A percentile compares a stretch with the other conserved stretches of the same genome.
These are phyloP conservation scores for Auriscalpium vulgare DNA, from an alignment of 768 basidiomycete species.

Conservation along the genomic window DNA sequence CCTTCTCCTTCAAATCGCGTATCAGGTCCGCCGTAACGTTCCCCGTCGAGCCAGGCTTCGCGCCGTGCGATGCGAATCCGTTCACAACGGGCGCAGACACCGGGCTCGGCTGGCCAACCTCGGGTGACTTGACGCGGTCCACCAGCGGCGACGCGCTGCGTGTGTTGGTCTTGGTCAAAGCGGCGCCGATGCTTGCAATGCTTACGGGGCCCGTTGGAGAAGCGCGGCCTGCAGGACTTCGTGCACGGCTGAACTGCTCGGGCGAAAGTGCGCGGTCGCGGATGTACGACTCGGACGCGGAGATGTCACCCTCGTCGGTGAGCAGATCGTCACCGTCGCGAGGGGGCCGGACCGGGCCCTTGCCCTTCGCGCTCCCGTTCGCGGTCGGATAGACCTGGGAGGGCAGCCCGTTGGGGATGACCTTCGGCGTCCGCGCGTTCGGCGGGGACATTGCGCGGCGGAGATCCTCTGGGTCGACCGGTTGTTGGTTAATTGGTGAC, in stretches of 20 bases:
- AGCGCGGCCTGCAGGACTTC: conserved; percentile 46
- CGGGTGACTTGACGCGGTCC: conserved; percentile 45
- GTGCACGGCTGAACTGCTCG: conserved; percentile 42
- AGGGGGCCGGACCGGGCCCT: conserved; percentile 41
- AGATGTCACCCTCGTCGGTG: conserved; percentile 47
- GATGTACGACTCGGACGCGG: conserved; percentile 34
- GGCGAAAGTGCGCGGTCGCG: conserved; percentile 49
- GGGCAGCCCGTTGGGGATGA: conserved; percentile 34
- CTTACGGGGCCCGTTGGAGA: conserved; percentile 35
- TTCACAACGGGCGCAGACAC: conserved; percentile 39
- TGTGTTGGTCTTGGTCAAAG: conserved; percentile 39
- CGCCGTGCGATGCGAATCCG: conserved; percentile 37
- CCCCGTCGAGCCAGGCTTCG: conserved; percentile 48
- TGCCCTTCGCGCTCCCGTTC: conserved; percentile 38
- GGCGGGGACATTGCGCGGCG: conserved; percentile 64
- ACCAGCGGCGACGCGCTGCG: conserved; percentile 53
- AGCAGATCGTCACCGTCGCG: conserved; percentile 42
- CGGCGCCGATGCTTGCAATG: conserved; percentile 41
- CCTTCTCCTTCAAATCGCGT: conserved; percentile 75
- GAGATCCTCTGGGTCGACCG: conserved; percentile 43
- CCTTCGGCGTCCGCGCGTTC: conserved; percentile 33
- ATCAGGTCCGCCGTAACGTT: conserved; percentile 70
- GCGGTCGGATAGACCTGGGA: conserved; percentile 25
- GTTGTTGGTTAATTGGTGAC: conserved; percentile 48
- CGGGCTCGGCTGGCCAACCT: conserved; percentile 40